Conservation (phyloP, 768 basidiomycete genomes). For the Mycena floridula region DNA sequence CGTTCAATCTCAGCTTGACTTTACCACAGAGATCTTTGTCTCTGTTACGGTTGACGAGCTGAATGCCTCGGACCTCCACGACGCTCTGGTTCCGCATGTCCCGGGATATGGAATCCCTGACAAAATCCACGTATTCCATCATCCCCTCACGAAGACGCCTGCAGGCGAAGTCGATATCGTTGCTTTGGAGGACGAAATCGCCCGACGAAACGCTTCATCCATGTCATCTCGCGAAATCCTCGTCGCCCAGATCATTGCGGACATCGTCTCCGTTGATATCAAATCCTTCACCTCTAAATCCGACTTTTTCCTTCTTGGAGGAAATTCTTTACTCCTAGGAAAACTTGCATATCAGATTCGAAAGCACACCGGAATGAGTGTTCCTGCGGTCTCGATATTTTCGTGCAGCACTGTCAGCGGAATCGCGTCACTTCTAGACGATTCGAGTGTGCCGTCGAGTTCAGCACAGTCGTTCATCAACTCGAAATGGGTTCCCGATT, state of each 20-base stretch:
- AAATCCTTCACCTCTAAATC: slow-evolving; percentile 22
- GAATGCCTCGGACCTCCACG: slow-evolving; percentile 14
- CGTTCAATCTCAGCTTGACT: slow-evolving; percentile 23
- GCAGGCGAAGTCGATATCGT: slow-evolving; percentile 25
- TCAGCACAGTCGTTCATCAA: too few species aligned
- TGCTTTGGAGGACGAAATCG: slow-evolving; percentile 20
- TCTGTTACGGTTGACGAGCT: slow-evolving; percentile 13
- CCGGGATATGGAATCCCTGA: slow-evolving; percentile 35
- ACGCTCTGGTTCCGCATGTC: slow-evolving; percentile 17
- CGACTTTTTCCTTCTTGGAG: slow-evolving; percentile 37
- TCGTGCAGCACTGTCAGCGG: slow-evolving; percentile 33
- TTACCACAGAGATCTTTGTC: slow-evolving; percentile 30
- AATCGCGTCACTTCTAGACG: slow-evolving; percentile 31
- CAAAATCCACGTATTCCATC: slow-evolving; percentile 23
- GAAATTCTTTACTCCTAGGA: slow-evolving; percentile 38
- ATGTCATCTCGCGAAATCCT: slow-evolving; percentile 24
- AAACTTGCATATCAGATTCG: slow-evolving; percentile 34
- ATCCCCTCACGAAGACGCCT: slow-evolving; percentile 12
- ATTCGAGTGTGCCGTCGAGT: slow-evolving; percentile 8
- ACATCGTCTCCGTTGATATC: slow-evolving; percentile 23
- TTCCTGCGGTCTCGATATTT: slow-evolving; percentile 34
- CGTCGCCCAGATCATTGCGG: slow-evolving; percentile 29
- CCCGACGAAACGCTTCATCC: slow-evolving; percentile 11
- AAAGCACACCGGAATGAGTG: slow-evolving; percentile 28
- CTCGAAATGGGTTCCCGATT: too few species aligned